phyloP scores from a whole-genome alignment of 2,329 filamentous ascomycete genomes.

The Verticillium tricorpus region DNA sequence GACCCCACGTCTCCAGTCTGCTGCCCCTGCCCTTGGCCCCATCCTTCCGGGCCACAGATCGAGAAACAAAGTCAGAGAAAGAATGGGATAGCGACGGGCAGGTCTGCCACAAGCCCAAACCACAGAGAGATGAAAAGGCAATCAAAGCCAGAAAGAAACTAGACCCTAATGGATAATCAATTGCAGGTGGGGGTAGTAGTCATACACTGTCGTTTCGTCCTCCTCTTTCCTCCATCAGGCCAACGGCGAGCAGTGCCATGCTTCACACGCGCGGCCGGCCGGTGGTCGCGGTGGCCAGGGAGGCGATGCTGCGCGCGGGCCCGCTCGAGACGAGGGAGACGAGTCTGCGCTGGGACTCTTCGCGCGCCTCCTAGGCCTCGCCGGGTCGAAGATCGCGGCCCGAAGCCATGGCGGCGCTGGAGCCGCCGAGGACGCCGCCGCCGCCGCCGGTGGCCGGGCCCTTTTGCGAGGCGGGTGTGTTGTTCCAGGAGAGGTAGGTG shows the following conservation, averaged over 20 bases:
- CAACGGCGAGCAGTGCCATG: background rate
- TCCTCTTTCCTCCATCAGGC: background rate
- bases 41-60: background rate
- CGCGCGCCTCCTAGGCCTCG: constrained; percentile 33
- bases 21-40: background rate
- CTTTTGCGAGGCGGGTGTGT: constrained; percentile 32
- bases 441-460: constrained; percentile 29
- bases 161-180: background rate
- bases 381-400: constrained; percentile 52
- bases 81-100: background rate
- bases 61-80: background rate
- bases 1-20: background rate
- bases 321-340: background rate
- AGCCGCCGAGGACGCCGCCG: constrained; percentile 34
- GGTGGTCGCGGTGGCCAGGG: background rate
- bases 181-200: background rate
- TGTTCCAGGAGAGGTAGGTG: constrained; percentile 95
- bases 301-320: background rate
- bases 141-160: background rate
- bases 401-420: constrained; percentile 40
- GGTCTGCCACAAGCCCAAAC: background rate
- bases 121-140: background rate
- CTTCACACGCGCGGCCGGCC: background rate
- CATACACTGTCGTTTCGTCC: background rate
- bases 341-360: constrained; percentile 13